phyloP scores from a whole-genome alignment of 305 asterid species.

The Fraxinus ornus region DNA sequence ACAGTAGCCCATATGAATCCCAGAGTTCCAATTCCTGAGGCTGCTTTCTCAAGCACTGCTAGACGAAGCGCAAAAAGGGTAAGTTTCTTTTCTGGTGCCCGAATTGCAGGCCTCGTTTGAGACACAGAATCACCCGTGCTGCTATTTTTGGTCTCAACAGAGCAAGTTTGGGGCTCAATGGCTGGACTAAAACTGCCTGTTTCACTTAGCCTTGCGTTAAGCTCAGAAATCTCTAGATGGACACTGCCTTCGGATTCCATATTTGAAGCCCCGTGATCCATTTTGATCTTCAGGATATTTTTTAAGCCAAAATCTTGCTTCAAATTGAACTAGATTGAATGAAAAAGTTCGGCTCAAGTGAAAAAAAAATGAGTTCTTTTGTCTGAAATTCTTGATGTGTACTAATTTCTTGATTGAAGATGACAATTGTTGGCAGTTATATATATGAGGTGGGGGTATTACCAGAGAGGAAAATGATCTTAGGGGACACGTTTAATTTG shows the following conservation, averaged over 20 bases:
- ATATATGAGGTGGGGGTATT: not conserved
- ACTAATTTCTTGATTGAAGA: not conserved
- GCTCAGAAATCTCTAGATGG: slow-evolving; percentile 49
- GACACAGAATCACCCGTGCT: slow-evolving; percentile 30
- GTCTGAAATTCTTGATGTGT: not conserved
- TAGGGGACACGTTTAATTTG: slow-evolving; percentile 46
- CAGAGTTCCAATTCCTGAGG: slow-evolving; percentile 80
- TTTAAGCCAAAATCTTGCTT: not conserved
- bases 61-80: slow-evolving; percentile 92
- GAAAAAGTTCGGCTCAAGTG: not conserved
- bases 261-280: slow-evolving; percentile 51
- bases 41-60: slow-evolving; percentile 81
- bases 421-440: slow-evolving; percentile 3
- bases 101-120: slow-evolving; percentile 16
- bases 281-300: slow-evolving; percentile 9
- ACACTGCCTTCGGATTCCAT: slow-evolving; percentile 49
- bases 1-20: slow-evolving; percentile 98
- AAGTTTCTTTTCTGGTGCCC: slow-evolving; percentile 82
- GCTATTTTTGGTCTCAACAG: slow-evolving; percentile 43
- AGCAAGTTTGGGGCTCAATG: slow-evolving; percentile 45
- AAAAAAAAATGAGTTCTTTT: not conserved
- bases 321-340: not conserved
- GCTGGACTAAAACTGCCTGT: slow-evolving; percentile 37
- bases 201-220: slow-evolving; percentile 22
- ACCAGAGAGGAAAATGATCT: slow-evolving; percentile 37